These are phyloP conservation scores for Solanum stenotomum DNA, from an alignment of 257 asterid genomes.

Conservation along the genomic window DNA sequence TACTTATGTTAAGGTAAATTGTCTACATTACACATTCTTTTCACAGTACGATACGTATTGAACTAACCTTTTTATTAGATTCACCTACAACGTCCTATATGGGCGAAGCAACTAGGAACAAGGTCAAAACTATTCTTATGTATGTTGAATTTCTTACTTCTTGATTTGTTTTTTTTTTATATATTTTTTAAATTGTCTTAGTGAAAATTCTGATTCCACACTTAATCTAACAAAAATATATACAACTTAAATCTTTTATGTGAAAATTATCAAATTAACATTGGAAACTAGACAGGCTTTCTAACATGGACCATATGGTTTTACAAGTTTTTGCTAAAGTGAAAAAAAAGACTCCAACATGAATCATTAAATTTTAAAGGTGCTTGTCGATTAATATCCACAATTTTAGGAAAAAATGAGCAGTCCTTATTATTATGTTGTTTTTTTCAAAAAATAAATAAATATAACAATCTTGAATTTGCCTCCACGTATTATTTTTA, in stretches of 20 bases:
- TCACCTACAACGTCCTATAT: not conserved
- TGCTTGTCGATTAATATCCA: not conserved
- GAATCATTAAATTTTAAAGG: not conserved
- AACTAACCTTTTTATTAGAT: not conserved
- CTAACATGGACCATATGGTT: not conserved
- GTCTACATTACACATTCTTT: not conserved
- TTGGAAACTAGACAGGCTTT: not conserved
- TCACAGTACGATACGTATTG: not conserved
- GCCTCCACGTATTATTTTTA: not conserved
- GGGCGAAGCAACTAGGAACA: not conserved
- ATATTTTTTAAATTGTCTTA: not conserved
- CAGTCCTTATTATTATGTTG: not conserved
- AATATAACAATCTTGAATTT: not conserved
- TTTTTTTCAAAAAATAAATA: not conserved
- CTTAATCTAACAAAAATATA: rapidly evolving
- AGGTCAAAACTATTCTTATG: not conserved
- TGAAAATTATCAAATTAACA: not conserved
- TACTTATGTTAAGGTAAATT: rapidly evolving
- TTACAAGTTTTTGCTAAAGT: not conserved
- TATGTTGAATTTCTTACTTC: not conserved
- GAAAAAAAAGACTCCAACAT: not conserved
- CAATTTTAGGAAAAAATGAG: not conserved
- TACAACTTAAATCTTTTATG: not conserved
- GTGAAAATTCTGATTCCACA: not conserved
- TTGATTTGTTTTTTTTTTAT: not conserved